Evolutionary conservation across 345 rosid genomes (phyloP).

Genomic region (Lepidium sativum): DNA sequence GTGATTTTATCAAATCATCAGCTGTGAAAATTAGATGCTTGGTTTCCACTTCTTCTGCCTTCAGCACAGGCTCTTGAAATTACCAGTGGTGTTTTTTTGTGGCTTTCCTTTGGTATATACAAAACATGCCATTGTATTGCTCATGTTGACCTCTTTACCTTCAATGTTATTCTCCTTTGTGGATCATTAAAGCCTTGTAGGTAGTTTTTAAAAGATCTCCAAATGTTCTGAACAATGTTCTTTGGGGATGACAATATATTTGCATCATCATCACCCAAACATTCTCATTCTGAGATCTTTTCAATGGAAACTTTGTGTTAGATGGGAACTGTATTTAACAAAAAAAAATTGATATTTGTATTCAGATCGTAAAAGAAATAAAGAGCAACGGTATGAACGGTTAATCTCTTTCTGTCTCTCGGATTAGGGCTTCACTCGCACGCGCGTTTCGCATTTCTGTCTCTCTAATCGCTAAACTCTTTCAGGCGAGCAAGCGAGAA

Average conservation of each 20-base stretch:
- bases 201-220: neutral
- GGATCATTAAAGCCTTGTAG: neutral
- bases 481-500: constrained; percentile 1
- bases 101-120: neutral
- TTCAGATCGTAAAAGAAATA: neutral
- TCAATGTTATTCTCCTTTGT: neutral
- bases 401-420: neutral
- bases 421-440: constrained; percentile 11
- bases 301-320: neutral
- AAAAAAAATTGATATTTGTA: neutral
- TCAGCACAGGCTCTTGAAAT: constrained; percentile 6
- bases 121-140: neutral
- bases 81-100: neutral
- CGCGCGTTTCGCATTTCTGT: neutral
- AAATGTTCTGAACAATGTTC: neutral
- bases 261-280: neutral
- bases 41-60: constrained; percentile 1
- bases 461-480: constrained; percentile 1
- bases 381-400: neutral
- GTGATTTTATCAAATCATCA: constrained; percentile 3
- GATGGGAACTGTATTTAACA: neutral
- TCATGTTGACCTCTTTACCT: neutral
- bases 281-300: neutral
- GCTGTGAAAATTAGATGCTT: neutral
- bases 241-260: neutral